These are phyloP conservation scores for Ramaria sp. DNA, from an alignment of 768 basidiomycete species.

Conservation along the genomic window DNA sequence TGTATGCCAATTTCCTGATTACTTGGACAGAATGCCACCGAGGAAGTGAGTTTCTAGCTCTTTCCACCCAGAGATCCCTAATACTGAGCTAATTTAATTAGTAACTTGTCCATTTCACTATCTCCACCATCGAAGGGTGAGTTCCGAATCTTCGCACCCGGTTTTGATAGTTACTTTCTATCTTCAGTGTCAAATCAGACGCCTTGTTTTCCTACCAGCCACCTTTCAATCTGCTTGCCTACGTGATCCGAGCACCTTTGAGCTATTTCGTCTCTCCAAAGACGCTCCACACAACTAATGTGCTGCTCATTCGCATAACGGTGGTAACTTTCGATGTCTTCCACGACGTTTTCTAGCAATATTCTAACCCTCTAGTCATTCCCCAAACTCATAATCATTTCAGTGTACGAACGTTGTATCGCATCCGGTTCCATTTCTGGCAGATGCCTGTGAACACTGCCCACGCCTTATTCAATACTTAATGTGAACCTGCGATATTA, in stretches of 20 bases:
- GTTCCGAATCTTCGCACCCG: constrained; percentile 7
- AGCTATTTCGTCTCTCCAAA: constrained; percentile 68
- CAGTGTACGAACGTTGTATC: constrained; percentile 68
- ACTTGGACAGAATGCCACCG: constrained; percentile 39
- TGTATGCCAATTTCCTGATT: background rate
- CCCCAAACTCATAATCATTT: constrained; percentile 67
- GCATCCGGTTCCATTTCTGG: constrained; percentile 39
- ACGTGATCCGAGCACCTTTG: constrained; percentile 68
- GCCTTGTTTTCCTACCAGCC: constrained; percentile 88
- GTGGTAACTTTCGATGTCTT: constrained; percentile 25
- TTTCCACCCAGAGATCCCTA: background rate
- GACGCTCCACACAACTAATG: constrained; percentile 72
- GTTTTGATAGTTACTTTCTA: background rate
- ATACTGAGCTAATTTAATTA: constrained; percentile 18
- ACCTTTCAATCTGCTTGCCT: constrained; percentile 79
- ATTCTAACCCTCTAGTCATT: constrained; percentile 37
- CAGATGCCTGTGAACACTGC: constrained; percentile 42
- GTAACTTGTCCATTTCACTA: constrained; percentile 82
- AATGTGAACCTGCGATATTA: background rate
- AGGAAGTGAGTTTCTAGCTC: constrained; percentile 33
- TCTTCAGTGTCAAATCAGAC: constrained; percentile 69
- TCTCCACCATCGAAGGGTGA: constrained; percentile 82
- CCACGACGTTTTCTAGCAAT: constrained; percentile 3
- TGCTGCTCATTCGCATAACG: constrained; percentile 76
- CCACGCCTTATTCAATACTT: constrained; percentile 40